phyloP scores from a whole-genome alignment of 2,329 filamentous ascomycete genomes.

The Diplodia mutila region DNA sequence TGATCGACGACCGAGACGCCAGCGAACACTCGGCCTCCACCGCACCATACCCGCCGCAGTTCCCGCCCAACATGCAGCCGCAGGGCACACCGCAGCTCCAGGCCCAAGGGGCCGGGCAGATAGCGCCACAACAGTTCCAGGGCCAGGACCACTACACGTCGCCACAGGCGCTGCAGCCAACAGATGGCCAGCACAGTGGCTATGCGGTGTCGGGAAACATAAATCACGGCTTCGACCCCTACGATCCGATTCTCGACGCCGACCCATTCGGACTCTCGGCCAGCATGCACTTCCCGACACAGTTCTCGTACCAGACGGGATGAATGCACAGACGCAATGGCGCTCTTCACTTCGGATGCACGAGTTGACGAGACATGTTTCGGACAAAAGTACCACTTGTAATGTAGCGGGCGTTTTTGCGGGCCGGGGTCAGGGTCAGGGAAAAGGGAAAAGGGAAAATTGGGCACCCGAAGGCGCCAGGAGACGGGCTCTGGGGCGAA shows the following conservation, averaged over 20 bases:
- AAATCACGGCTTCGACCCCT: slow-evolving; percentile 66
- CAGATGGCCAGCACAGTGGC: slow-evolving; percentile 35
- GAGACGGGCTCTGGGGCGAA: slow-evolving; percentile 1
- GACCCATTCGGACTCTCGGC: slow-evolving; percentile 92
- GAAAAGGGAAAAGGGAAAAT: slow-evolving; percentile 1
- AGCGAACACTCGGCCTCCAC: slow-evolving; percentile 68
- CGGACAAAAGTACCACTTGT: slow-evolving; percentile 17
- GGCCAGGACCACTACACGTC: slow-evolving; percentile 37
- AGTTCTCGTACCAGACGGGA: slow-evolving; percentile 68
- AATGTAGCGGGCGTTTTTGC: slow-evolving; percentile 23
- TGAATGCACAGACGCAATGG: slow-evolving; percentile 33
- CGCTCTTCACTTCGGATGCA: slow-evolving; percentile 17
- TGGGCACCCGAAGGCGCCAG: slow-evolving; percentile 15
- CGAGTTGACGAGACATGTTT: slow-evolving; percentile 21
- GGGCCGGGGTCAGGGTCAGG: slow-evolving; percentile 2
- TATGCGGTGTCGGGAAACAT: slow-evolving; percentile 47
- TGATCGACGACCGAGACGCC: slow-evolving; percentile 79
- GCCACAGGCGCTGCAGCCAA: slow-evolving; percentile 38
- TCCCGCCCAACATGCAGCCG: slow-evolving; percentile 50
- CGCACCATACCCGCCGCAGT: slow-evolving; percentile 65
- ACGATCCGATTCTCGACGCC: slow-evolving; percentile 86
- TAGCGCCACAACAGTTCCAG: slow-evolving; percentile 30
- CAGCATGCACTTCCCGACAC: slow-evolving; percentile 91
- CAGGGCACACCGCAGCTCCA: slow-evolving; percentile 44
- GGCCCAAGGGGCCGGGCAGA: slow-evolving; percentile 36